phyloP scores from a whole-genome alignment of 2,329 filamentous ascomycete genomes.

The Xylaria sp. region DNA sequence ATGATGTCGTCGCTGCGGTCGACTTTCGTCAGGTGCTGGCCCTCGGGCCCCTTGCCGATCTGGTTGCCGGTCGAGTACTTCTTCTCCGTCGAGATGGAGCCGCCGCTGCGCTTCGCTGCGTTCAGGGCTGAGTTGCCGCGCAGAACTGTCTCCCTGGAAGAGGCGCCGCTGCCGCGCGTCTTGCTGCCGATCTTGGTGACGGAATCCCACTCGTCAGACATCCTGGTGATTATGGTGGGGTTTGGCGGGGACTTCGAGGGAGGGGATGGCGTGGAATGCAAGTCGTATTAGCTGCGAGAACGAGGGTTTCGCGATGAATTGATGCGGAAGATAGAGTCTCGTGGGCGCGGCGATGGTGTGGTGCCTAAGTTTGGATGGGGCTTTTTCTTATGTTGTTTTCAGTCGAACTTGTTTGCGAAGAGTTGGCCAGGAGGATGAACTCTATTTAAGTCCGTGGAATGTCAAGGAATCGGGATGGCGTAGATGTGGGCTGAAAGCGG shows the following conservation, averaged over 20 bases:
- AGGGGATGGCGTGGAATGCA: not conserved
- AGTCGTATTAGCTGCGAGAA: slow-evolving; percentile 9
- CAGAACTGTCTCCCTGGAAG: slow-evolving; percentile 85
- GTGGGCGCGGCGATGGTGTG: not conserved
- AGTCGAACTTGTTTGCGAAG: not conserved
- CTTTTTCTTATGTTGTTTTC: slow-evolving; percentile 7
- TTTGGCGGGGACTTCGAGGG: slow-evolving; percentile 47
- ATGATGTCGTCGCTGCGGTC: slow-evolving; percentile 97
- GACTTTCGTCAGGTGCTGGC: slow-evolving; percentile 97
- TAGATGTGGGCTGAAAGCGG: slow-evolving; percentile 46
- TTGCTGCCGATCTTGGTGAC: slow-evolving; percentile 96
- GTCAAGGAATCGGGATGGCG: slow-evolving; percentile 48
- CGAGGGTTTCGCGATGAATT: not conserved
- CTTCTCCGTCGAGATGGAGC: slow-evolving; percentile 88
- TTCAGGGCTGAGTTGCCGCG: slow-evolving; percentile 86
- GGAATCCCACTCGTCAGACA: slow-evolving; percentile 82
- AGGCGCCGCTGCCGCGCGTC: slow-evolving; percentile 73
- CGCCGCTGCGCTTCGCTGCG: slow-evolving; percentile 84
- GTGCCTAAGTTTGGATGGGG: not conserved
- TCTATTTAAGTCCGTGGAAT: slow-evolving; percentile 47
- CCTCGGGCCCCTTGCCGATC: slow-evolving; percentile 73
- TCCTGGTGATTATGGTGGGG: slow-evolving; percentile 58
- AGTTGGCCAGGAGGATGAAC: slow-evolving; percentile 12
- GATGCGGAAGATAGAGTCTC: not conserved
- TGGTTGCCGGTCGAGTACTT: slow-evolving; percentile 82